Conservation (phyloP, 2,329 filamentous ascomycete genomes). For the Venturia asperata region DNA sequence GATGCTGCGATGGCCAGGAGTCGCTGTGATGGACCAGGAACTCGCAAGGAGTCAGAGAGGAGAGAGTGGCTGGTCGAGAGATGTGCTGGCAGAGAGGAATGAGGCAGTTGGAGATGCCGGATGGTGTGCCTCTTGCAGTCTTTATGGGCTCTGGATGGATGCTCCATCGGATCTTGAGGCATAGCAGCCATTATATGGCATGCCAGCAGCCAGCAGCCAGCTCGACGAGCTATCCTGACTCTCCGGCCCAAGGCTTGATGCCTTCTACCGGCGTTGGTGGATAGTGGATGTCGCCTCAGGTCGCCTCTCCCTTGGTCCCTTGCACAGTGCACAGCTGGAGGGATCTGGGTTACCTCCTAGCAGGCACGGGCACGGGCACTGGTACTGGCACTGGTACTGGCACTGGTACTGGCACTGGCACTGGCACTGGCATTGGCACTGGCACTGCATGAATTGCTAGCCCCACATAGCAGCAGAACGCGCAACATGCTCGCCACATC, state of each 20-base stretch:
- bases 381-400: too few relatives aligned
- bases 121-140: not conserved
- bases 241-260: not conserved
- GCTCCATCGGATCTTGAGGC: not conserved
- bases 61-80: not conserved
- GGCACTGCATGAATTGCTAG: not conserved
- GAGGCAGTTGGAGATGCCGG: not conserved
- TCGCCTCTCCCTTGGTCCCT: not conserved
- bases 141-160: not conserved
- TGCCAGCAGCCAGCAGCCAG: not conserved
- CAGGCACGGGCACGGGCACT: too few relatives aligned
- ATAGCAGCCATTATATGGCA: conserved; percentile 10
- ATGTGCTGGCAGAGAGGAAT: conserved; percentile 1
- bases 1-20: not conserved
- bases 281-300: too few relatives aligned
- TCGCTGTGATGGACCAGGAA: not conserved
- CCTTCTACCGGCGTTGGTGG: conserved; percentile 3
- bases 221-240: too few relatives aligned
- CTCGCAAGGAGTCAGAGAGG: not conserved
- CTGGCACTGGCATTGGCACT: too few relatives aligned
- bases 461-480: not conserved
- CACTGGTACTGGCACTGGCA: too few relatives aligned
- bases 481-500: not conserved
- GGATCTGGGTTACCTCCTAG: not conserved
- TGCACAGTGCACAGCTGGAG: not conserved